Evolutionary conservation across 2,329 filamentous ascomycete genomes (phyloP).

Genomic region (Thelonectria blattea): DNA sequence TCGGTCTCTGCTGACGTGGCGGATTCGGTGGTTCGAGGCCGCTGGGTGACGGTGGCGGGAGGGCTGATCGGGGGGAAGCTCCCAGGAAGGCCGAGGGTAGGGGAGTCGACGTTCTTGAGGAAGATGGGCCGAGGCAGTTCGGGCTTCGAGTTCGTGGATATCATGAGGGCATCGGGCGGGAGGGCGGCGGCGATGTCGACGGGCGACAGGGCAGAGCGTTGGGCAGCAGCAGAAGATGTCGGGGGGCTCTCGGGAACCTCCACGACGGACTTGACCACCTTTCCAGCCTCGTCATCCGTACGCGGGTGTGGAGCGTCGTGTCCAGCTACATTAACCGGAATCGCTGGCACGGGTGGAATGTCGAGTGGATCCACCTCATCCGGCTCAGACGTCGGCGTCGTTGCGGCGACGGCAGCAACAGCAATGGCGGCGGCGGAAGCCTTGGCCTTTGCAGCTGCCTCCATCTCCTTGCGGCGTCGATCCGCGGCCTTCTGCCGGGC

Average conservation of each 20-base stretch:
- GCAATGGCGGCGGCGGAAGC: slow-evolving; percentile 36
- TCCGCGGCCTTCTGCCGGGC: slow-evolving; percentile 60
- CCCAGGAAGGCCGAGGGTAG: slow-evolving; percentile 70
- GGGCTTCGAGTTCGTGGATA: slow-evolving; percentile 22
- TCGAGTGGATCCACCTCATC: slow-evolving; percentile 20
- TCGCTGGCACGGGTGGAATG: slow-evolving; percentile 32
- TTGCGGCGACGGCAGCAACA: slow-evolving; percentile 24
- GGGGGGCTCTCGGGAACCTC: slow-evolving; percentile 19
- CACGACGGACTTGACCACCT: slow-evolving; percentile 16
- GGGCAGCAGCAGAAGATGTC: slow-evolving; percentile 26
- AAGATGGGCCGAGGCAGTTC: slow-evolving; percentile 19
- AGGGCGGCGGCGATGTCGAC: slow-evolving; percentile 32
- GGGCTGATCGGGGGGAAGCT: slow-evolving; percentile 58
- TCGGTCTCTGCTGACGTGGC: slow-evolving; percentile 67
- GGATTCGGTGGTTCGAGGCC: slow-evolving; percentile 65
- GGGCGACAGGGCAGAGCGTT: slow-evolving; percentile 29
- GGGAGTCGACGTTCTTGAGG: slow-evolving; percentile 59
- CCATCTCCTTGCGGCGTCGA: slow-evolving; percentile 56
- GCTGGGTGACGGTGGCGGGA: slow-evolving; percentile 50
- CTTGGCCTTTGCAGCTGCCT: slow-evolving; percentile 53
- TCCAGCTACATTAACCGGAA: slow-evolving; percentile 25
- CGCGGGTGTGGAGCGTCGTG: slow-evolving; percentile 20
- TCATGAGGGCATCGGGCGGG: slow-evolving; percentile 31
- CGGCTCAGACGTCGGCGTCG: slow-evolving; percentile 29
- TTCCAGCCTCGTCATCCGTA: slow-evolving; percentile 18